Evolutionary conservation across 202 grass and related monocot species (phyloP).

Genomic region (Tripidium arundinaceum): DNA sequence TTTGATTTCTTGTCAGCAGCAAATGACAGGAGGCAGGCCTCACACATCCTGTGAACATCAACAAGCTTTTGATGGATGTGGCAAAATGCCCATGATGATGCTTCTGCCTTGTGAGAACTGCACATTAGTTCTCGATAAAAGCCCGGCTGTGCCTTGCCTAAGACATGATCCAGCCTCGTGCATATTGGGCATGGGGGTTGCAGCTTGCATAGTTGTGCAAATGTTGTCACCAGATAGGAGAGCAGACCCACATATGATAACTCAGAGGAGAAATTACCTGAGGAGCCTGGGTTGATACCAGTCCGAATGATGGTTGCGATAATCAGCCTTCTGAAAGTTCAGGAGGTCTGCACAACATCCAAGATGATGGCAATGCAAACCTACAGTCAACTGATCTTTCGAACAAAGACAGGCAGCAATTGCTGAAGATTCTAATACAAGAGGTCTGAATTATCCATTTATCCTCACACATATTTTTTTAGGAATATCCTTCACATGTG

Average conservation of each 20-base stretch:
- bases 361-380: conserved; percentile 3
- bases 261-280: background rate
- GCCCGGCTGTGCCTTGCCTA: conserved; percentile 38
- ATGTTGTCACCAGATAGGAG: conserved; percentile 55
- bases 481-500: no score
- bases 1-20: conserved; percentile 32
- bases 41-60: conserved; percentile 57
- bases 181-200: conserved; percentile 67
- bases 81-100: conserved; percentile 66
- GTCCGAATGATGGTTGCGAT: background rate
- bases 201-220: conserved; percentile 63
- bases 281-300: background rate
- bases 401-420: background rate
- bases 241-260: conserved; percentile 16
- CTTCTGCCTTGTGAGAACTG: conserved; percentile 60
- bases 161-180: conserved; percentile 68
- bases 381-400: conserved; percentile 8
- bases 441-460: conserved; percentile 10
- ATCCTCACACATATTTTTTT: no score
- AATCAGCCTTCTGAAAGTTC: background rate
- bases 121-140: conserved; percentile 68
- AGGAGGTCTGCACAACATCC: background rate
- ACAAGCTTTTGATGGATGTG: conserved; percentile 54
- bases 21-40: conserved; percentile 60
- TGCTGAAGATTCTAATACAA: conserved; percentile 12